Percentiles rank a stretch among this genome's conserved stretches.
Conservation (phyloP, 371 early-diverging fungal genomes). For the Lichtheimia ornata region DNA sequence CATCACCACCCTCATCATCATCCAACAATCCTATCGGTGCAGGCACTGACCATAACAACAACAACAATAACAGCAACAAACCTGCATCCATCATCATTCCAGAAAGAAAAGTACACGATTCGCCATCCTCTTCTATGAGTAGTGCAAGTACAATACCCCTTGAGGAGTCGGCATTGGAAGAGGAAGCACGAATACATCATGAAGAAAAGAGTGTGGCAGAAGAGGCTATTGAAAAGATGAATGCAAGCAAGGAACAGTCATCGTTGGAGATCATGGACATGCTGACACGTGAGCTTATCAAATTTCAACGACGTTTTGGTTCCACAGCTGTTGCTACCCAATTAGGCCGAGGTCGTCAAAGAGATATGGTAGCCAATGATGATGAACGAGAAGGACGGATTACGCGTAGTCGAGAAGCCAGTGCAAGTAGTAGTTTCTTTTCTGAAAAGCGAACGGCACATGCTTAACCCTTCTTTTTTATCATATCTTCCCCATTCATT, state of each 20-base stretch:
- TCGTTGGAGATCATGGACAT: constrained; percentile 48
- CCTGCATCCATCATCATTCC: constrained; percentile 38
- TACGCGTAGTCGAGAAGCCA: constrained; percentile 20
- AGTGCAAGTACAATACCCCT: constrained; percentile 47
- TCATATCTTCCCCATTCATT: neutral
- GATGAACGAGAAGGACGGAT: constrained; percentile 13
- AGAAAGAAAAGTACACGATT: constrained; percentile 23
- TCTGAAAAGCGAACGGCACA: constrained; percentile 8
- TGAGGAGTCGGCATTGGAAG: constrained; percentile 21
- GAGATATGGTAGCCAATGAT: neutral
- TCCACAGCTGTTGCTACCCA: constrained; percentile 1
- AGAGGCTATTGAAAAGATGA: constrained; percentile 24
- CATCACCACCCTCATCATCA: neutral
- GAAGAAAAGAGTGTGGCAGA: constrained; percentile 33
- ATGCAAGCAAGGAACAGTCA: constrained; percentile 21
- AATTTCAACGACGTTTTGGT: constrained; percentile 38
- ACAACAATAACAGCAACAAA: neutral
- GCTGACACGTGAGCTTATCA: constrained; percentile 42
- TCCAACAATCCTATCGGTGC: neutral
- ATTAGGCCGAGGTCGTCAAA: neutral
- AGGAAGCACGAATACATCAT: constrained; percentile 12
- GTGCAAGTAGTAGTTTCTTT: constrained; percentile 6
- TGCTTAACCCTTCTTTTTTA: neutral
- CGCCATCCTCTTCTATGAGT: constrained; percentile 32
- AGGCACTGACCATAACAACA: neutral